These are phyloP conservation scores for Colletotrichum sp. DNA, from an alignment of 2,329 filamentous ascomycete species.

Conservation along the genomic window DNA sequence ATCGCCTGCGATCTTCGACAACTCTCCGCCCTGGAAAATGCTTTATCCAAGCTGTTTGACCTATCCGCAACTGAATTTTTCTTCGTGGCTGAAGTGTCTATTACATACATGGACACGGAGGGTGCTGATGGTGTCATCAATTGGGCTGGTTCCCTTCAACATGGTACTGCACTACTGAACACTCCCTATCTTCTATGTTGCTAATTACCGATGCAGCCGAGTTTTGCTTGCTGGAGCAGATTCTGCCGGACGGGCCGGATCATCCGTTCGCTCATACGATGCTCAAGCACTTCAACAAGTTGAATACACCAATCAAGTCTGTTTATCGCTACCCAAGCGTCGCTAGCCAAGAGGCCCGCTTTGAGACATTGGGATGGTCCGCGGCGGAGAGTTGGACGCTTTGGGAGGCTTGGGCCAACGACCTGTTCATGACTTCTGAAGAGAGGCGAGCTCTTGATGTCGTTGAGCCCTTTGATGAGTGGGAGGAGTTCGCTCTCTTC, in stretches of 20 bases:
- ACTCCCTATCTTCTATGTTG: background rate
- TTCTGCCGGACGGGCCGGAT: slow-evolving; percentile 75
- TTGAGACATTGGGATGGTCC: slow-evolving; percentile 71
- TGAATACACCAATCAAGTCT: slow-evolving; percentile 79
- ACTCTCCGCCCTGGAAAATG: slow-evolving; percentile 61
- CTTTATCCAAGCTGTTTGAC: slow-evolving; percentile 64
- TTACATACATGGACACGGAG: slow-evolving; percentile 84
- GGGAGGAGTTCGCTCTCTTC: slow-evolving; percentile 92
- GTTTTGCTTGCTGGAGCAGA: slow-evolving; percentile 88
- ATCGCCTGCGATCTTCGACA: slow-evolving; percentile 83
- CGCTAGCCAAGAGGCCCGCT: slow-evolving; percentile 71
- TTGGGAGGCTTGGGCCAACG: slow-evolving; percentile 83
- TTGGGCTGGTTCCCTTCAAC: slow-evolving; percentile 76
- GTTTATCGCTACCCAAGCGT: slow-evolving; percentile 73
- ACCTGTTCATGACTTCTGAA: slow-evolving; percentile 64
- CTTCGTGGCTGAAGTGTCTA: slow-evolving; percentile 87
- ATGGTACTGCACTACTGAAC: slow-evolving; percentile 54
- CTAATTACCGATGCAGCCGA: slow-evolving; percentile 57
- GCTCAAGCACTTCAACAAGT: slow-evolving; percentile 81
- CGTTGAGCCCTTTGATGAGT: slow-evolving; percentile 90
- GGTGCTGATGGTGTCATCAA: slow-evolving; percentile 76
- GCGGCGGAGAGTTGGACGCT: slow-evolving; percentile 68
- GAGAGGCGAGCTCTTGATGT: slow-evolving; percentile 69
- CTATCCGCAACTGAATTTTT: slow-evolving; percentile 61
- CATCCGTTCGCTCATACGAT: slow-evolving; percentile 90